Conservation (phyloP, 148 eudicot species). For the Cornus florida region DNA sequence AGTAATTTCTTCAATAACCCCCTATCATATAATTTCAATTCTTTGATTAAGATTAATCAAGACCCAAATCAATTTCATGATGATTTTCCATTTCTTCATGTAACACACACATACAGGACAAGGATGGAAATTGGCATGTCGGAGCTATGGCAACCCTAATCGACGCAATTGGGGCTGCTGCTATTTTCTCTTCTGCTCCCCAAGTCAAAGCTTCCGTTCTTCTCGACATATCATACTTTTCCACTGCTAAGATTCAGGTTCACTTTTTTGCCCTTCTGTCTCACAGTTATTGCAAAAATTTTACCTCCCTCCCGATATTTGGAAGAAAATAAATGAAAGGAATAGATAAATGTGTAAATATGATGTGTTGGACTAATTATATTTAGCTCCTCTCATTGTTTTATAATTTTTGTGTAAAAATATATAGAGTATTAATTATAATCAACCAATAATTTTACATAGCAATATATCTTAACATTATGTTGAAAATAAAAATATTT, state of each 20-base stretch:
- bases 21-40: neutral
- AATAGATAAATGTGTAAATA: too few species aligned
- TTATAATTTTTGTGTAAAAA: too few species aligned
- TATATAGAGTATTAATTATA: too few species aligned
- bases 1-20: neutral
- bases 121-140: neutral
- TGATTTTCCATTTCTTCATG: neutral
- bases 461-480: too few species aligned
- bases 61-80: neutral
- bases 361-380: too few species aligned
- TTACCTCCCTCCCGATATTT: too few species aligned
- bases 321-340: too few species aligned
- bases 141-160: constrained; percentile 17
- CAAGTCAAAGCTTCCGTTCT: constrained; percentile 16
- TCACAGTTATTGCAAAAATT: too few species aligned
- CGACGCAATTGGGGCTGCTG: constrained; percentile 21
- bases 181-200: constrained; percentile 10
- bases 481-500: too few species aligned
- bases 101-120: neutral
- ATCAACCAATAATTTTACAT: too few species aligned
- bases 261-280: neutral
- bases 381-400: too few species aligned
- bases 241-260: constrained; percentile 30
- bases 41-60: too few species aligned
- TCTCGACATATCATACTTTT: constrained; percentile 25